phyloP scores from a whole-genome alignment of 257 asterid genomes.

The Avicennia marina region DNA sequence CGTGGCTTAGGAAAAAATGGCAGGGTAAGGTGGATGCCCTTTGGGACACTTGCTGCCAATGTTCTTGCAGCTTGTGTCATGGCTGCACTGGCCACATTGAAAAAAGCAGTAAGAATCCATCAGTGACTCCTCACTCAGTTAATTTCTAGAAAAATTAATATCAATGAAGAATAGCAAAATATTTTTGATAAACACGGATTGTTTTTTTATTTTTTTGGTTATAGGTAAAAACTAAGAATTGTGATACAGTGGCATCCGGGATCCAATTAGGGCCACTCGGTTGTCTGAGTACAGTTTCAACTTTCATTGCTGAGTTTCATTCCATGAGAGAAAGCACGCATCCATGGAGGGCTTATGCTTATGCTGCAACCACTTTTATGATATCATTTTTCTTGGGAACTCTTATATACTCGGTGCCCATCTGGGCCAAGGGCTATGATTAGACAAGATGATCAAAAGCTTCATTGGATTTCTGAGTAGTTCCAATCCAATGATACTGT shows the following conservation, averaged over 20 bases:
- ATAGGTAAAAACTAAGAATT: conserved; percentile 40
- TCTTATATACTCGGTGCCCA: conserved; percentile 59
- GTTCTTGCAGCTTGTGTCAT: conserved; percentile 78
- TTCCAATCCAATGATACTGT: too few relatives aligned
- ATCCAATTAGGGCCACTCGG: conserved; percentile 80
- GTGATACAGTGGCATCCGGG: conserved; percentile 51
- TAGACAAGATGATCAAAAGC: too few relatives aligned
- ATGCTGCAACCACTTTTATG: conserved; percentile 40
- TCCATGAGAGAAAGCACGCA: conserved; percentile 62
- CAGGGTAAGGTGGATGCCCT: conserved; percentile 68
- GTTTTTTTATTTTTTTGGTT: neutral
- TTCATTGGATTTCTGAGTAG: too few relatives aligned
- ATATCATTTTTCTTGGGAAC: conserved; percentile 59
- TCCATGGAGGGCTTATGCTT: conserved; percentile 68
- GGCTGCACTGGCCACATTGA: conserved; percentile 76
- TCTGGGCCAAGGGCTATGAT: conserved; percentile 39
- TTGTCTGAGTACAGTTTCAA: conserved; percentile 82
- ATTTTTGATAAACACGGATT: too few relatives aligned
- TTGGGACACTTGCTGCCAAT: conserved; percentile 91
- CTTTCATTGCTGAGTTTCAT: conserved; percentile 76
- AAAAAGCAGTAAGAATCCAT: conserved; percentile 46
- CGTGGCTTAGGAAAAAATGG: conserved; percentile 57
- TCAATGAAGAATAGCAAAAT: neutral
- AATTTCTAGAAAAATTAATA: too few relatives aligned
- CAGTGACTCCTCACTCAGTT: neutral